These are phyloP conservation scores for Cutaneotrichosporon sp. DNA, from an alignment of 1,284 basidiomycete genomes.

Conservation along the genomic window DNA sequence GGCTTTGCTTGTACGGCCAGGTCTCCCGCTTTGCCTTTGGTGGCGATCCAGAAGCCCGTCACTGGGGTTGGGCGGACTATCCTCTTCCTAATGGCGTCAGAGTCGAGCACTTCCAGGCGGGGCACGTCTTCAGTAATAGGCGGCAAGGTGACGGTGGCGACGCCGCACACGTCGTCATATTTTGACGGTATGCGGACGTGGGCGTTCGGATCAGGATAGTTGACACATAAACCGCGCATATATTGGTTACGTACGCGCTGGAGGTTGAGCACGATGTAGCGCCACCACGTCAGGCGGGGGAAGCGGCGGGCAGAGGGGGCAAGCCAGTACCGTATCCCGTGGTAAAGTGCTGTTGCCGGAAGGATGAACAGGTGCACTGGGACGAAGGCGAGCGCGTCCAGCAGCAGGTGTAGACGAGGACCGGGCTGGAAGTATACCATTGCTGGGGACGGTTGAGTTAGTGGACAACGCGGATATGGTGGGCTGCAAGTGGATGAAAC, in stretches of 20 bases:
- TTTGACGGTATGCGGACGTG: background rate
- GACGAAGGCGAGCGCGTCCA: conserved; percentile 10
- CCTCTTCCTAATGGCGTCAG: background rate
- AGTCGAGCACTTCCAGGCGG: conserved; percentile 5
- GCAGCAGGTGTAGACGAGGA: conserved; percentile 5
- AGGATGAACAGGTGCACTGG: conserved; percentile 6
- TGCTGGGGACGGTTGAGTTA: background rate
- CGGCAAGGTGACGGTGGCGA: conserved; percentile 4
- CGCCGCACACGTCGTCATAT: conserved; percentile 4
- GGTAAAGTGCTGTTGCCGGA: conserved; percentile 11
- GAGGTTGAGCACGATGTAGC: conserved; percentile 9
- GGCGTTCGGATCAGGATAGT: conserved; percentile 10
- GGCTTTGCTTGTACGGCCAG: background rate
- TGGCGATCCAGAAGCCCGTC: conserved; percentile 10
- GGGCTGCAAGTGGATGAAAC: background rate
- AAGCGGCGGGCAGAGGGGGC: conserved; percentile 1
- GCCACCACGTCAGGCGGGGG: conserved; percentile 5
- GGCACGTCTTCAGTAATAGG: conserved; percentile 3
- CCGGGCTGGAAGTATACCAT: conserved; percentile 6
- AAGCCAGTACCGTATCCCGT: conserved; percentile 11
- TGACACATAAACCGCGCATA: conserved; percentile 6
- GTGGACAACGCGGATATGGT: background rate
- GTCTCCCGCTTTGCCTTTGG: background rate
- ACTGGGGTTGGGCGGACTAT: conserved; percentile 1
- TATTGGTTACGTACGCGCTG: conserved; percentile 7